These are phyloP conservation scores for Nakazawaea ishiwadae DNA, from an alignment of 805 yeast genomes.

Conservation along the genomic window DNA sequence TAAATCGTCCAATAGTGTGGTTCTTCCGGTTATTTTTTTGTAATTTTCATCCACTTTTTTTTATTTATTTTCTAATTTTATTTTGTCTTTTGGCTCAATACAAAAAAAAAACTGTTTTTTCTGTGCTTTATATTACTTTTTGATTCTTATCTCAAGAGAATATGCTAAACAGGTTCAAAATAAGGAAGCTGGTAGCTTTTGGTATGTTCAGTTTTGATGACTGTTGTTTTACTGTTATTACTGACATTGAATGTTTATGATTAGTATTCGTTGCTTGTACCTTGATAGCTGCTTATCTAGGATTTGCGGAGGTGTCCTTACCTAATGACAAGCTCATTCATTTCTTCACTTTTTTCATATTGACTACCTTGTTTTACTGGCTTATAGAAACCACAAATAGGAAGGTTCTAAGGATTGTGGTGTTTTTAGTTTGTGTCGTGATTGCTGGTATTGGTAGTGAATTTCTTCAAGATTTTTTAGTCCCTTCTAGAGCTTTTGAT, in stretches of 20 bases:
- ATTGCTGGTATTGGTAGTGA: constrained; percentile 46
- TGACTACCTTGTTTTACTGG: constrained; percentile 45
- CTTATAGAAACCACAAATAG: constrained; percentile 33
- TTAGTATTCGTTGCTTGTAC: too few relatives aligned
- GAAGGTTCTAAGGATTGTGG: constrained; percentile 25
- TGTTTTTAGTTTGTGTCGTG: constrained; percentile 37
- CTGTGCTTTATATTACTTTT: neutral
- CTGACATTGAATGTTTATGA: too few relatives aligned
- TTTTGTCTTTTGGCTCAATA: too few relatives aligned
- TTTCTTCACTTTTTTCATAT: constrained; percentile 36
- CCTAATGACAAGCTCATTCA: constrained; percentile 45
- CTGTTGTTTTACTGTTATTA: too few relatives aligned
- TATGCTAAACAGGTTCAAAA: too few relatives aligned
- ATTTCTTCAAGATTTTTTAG: constrained; percentile 36
- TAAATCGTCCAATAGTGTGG: too few relatives aligned
- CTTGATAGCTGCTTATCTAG: constrained; percentile 33
- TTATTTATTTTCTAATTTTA: too few relatives aligned
- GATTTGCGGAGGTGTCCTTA: constrained; percentile 44
- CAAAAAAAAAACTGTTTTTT: too few relatives aligned
- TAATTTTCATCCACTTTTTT: too few relatives aligned
- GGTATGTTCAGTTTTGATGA: too few relatives aligned
- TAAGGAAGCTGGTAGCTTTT: neutral
- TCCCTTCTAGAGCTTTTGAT: constrained; percentile 43
- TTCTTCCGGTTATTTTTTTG: too few relatives aligned
- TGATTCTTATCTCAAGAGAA: neutral